Evolutionary conservation across 2,329 filamentous ascomycete genomes (phyloP), one percentile per base, ranked within the genome.

Genomic region (Trichoderma atroviride): DNA sequence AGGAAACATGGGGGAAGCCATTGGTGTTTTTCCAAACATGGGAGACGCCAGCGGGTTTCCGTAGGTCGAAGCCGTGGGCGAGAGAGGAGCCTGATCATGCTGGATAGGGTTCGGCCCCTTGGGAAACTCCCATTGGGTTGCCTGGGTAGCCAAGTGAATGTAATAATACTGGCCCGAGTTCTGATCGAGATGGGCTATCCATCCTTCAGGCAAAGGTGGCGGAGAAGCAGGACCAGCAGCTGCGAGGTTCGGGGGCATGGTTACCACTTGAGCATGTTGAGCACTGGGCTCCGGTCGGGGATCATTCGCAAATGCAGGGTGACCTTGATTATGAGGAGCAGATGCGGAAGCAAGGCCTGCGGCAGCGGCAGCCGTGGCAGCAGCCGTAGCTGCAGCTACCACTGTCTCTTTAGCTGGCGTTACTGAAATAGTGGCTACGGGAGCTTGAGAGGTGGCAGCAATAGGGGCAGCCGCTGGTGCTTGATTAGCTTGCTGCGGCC

Each of bases 101-200:
- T 93, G 92, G 66, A 97, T 85, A 0, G 95, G 95, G 29, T 93
- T 97, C 0, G 94, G 94, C 0, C 95, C 95, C 81, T 97, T 98
- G 33, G 96, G 96, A 74, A 98, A 98, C 76, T 99, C 96, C 96
- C 96, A 99, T 78, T 99, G 96, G 0, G 96, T 99, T 3, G 94
- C 93, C 78, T 98, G 96, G 0, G 93, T 94, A 1, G 94, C 92
- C 35, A 99, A 86, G 79, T 99, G 96, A 70, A 99, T 99, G 77
- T 99, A 99, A 80, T 99, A 99, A 80, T 98, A 99, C 77, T 98
- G 95, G 1, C 96, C 96, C 2, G 95, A 98, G 77, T 92, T 97
- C 73, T 93, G 92, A 78, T 99, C 96, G 5, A 98, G 85, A 79
- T 98, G 96, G 24, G 96, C 93, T 76, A 99, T 98, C 96, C 96